These are phyloP conservation scores for Trichoderma sp. DNA, from an alignment of 2,329 filamentous ascomycete genomes.

Conservation along the genomic window DNA sequence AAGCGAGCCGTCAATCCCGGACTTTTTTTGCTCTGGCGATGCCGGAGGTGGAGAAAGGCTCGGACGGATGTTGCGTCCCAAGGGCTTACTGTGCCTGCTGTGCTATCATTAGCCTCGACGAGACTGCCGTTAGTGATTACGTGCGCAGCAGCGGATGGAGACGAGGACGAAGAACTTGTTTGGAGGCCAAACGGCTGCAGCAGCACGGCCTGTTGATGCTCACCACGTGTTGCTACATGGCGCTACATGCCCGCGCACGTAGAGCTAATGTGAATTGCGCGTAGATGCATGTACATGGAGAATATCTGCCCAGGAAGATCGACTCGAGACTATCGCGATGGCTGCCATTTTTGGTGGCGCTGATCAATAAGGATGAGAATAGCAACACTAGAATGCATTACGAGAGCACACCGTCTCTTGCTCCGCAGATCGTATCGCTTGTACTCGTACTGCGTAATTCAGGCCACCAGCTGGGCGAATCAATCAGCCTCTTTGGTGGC, in stretches of 20 bases:
- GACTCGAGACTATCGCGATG: too few species aligned
- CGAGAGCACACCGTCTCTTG: conserved; percentile 16
- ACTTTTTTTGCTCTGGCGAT: not conserved
- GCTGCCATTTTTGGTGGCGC: conserved; percentile 1
- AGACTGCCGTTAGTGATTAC: conserved; percentile 20
- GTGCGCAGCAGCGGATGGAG: conserved; percentile 7
- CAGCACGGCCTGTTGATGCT: conserved; percentile 15
- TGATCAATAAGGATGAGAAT: conserved; percentile 20
- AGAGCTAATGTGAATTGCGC: not conserved
- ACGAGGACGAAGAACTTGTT: not conserved
- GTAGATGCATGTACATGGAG: not conserved
- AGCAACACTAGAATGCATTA: not conserved
- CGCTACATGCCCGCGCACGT: not conserved
- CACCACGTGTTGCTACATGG: conserved; percentile 23
- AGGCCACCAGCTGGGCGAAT: not conserved
- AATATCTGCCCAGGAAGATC: too few species aligned
- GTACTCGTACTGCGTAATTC: not conserved
- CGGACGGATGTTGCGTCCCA: not conserved
- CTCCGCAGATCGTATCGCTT: not conserved
- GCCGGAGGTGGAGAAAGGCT: not conserved
- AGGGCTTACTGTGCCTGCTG: conserved; percentile 14
- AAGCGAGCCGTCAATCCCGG: not conserved
- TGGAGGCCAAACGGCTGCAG: not conserved
- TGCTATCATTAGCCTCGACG: not conserved
- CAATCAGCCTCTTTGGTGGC: not conserved